These are phyloP conservation scores for Firmiana major DNA, from an alignment of 345 rosid genomes.

Conservation along the genomic window DNA sequence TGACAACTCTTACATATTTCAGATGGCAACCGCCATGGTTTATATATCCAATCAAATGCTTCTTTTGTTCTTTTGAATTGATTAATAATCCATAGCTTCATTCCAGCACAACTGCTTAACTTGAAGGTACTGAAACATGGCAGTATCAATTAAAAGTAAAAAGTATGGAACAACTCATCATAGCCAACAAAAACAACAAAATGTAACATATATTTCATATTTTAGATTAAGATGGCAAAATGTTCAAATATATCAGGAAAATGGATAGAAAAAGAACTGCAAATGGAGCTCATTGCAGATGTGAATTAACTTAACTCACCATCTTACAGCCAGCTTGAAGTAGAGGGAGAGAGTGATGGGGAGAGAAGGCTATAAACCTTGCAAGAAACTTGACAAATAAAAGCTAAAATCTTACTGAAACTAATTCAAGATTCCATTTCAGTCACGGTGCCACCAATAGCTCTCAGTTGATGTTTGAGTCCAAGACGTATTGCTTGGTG, in stretches of 20 bases:
- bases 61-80: neutral
- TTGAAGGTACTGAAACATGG: neutral
- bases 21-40: neutral
- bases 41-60: neutral
- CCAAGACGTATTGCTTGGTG: slow-evolving; percentile 8
- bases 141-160: neutral
- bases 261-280: too few species aligned
- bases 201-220: neutral
- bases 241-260: too few species aligned
- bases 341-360: too few species aligned
- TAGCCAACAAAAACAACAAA: neutral
- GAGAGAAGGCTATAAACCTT: too few species aligned
- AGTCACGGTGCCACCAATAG: neutral
- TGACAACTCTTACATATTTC: neutral
- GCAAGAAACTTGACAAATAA: too few species aligned
- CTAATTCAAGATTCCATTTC: neutral
- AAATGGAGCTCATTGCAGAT: too few species aligned
- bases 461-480: neutral
- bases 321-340: too few species aligned
- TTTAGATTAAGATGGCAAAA: neutral
- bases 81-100: neutral
- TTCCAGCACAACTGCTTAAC: neutral
- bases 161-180: neutral
- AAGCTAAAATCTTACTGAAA: too few species aligned
- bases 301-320: too few species aligned